Conservation (phyloP, 163 green algal genomes). For the Picocystis sp. region DNA sequence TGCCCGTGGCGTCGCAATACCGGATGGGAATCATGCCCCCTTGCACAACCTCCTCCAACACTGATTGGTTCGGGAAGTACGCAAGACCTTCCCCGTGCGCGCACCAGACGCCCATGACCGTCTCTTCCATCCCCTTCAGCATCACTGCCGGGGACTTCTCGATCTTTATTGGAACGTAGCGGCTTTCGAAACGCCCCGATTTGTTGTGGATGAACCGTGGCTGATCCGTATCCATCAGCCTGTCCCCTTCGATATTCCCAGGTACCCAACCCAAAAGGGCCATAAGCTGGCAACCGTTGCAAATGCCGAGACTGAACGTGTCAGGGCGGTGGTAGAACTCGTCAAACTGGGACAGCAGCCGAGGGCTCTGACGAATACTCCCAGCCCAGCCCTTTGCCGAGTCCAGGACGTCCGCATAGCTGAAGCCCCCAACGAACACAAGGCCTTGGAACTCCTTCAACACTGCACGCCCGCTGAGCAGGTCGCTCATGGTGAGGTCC, state of each 20-base stretch:
- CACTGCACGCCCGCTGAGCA: conserved; percentile 49
- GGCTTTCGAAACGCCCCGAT: conserved; percentile 58
- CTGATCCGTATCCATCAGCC: conserved; percentile 55
- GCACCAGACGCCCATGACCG: conserved; percentile 79
- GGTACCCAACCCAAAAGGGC: conserved; percentile 93
- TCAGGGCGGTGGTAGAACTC: conserved; percentile 63
- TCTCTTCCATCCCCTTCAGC: conserved; percentile 68
- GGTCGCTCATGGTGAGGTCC: conserved; percentile 94
- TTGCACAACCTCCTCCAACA: conserved; percentile 43
- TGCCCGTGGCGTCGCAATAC: conserved; percentile 58
- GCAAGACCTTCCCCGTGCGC: conserved; percentile 88
- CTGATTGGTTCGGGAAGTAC: conserved; percentile 64
- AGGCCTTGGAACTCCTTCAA: conserved; percentile 77
- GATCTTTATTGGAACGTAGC: conserved; percentile 55
- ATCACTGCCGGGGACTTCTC: conserved; percentile 46
- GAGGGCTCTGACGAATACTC: conserved; percentile 83
- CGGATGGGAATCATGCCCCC: conserved; percentile 65
- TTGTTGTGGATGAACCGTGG: conserved; percentile 95
- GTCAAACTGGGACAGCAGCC: conserved; percentile 67
- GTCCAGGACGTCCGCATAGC: conserved; percentile 94
- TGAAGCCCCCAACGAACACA: conserved; percentile 94
- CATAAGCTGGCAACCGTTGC: conserved; percentile 99
- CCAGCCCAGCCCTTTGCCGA: conserved; percentile 90
- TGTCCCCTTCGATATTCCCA: conserved; percentile 19
- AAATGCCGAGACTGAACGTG: conserved; percentile 92